Evolutionary conservation across 2,329 filamentous ascomycete genomes (phyloP).

Genomic region (Coniosporium tulheliwenetii): DNA sequence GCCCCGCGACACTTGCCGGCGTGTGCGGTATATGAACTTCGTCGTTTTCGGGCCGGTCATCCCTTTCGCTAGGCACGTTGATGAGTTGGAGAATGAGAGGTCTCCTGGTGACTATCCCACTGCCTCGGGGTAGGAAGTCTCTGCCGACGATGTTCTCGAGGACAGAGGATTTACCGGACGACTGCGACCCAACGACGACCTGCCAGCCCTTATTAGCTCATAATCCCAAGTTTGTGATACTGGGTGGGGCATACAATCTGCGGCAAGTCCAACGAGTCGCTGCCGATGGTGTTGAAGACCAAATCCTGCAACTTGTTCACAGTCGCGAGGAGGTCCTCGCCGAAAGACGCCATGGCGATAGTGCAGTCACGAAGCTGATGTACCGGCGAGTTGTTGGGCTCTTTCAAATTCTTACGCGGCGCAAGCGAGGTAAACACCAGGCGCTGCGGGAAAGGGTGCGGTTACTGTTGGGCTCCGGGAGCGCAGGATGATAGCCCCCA

Average conservation of each 20-base stretch:
- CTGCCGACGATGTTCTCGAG: conserved; percentile 97
- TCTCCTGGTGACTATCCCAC: conserved; percentile 87
- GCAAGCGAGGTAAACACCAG: no score
- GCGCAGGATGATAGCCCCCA: no score
- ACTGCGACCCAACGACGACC: conserved; percentile 98
- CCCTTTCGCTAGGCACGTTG: conserved; percentile 66
- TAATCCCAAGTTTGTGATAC: conserved; percentile 1
- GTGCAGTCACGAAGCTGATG: no score
- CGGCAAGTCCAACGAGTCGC: conserved; percentile 90
- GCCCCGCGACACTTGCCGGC: conserved; percentile 53
- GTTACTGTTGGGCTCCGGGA: no score
- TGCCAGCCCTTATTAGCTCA: conserved; percentile 22
- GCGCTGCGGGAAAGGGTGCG: no score
- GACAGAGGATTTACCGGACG: conserved; percentile 94
- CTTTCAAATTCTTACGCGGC: no score
- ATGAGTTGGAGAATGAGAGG: conserved; percentile 96
- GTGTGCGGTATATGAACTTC: conserved; percentile 57
- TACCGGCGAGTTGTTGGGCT: no score
- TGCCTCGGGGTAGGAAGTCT: conserved; percentile 91
- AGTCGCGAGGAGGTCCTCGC: conserved; percentile 84
- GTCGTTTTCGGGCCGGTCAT: conserved; percentile 52
- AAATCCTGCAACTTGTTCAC: conserved; percentile 98
- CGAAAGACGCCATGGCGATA: conserved; percentile 67
- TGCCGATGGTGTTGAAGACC: conserved; percentile 99
- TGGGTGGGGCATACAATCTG: conserved; percentile 65